These are phyloP conservation scores for Alternaria rosae DNA, from an alignment of 2,329 filamentous ascomycete genomes.

Conservation along the genomic window DNA sequence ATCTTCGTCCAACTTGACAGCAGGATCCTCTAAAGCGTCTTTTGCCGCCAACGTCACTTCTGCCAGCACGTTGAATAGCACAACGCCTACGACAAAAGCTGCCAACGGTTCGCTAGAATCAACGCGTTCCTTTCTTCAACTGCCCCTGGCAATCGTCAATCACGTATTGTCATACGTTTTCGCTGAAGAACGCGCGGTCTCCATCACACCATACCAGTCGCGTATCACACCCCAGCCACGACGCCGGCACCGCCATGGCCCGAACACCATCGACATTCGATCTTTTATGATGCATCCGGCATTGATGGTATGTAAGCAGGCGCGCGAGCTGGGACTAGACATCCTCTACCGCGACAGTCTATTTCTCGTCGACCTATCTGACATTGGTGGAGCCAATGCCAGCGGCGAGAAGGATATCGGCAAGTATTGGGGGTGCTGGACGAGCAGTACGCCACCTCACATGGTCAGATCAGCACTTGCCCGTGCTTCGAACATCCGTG, in stretches of 20 bases:
- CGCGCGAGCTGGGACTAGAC: conserved; percentile 16
- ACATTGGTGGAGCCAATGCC: conserved; percentile 19
- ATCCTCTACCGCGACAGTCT: conserved; percentile 28
- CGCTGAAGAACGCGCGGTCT: conserved; percentile 24
- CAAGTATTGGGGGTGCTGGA: conserved; percentile 32
- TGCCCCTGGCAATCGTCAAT: conserved; percentile 28
- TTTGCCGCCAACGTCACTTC: background rate
- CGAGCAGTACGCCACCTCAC: conserved; percentile 18
- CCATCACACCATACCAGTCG: conserved; percentile 14
- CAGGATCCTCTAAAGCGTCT: conserved; percentile 17
- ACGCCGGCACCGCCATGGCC: conserved; percentile 24
- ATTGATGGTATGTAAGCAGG: conserved; percentile 4
- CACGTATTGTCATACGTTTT: conserved; percentile 30
- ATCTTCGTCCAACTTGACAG: conserved; percentile 16
- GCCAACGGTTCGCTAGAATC: background rate
- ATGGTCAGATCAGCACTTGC: conserved; percentile 27
- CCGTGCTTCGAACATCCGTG: conserved; percentile 24
- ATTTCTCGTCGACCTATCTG: conserved; percentile 34
- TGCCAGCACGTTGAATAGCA: background rate
- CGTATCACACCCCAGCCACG: conserved; percentile 22
- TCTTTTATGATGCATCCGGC: conserved; percentile 20
- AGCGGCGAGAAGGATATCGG: conserved; percentile 20
- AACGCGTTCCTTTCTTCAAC: conserved; percentile 9
- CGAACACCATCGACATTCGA: conserved; percentile 30
- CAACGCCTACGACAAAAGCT: background rate